A percentile compares a stretch with the other conserved stretches of the same genome.
phyloP scores from a whole-genome alignment of 371 early-diverging fungal genomes.

The Mucor irregularis region DNA sequence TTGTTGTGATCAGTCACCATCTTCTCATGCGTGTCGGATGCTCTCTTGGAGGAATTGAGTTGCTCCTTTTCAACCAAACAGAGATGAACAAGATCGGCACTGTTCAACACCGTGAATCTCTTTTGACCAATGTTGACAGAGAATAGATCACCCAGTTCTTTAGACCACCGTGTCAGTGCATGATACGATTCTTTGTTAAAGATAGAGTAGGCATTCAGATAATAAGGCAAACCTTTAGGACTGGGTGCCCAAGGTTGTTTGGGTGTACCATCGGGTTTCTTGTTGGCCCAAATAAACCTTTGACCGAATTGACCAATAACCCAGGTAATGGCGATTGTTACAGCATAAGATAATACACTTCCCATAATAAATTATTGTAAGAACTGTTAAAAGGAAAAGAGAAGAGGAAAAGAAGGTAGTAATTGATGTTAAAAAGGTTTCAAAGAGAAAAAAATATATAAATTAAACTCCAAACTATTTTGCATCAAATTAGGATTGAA shows the following conservation, averaged over 20 bases:
- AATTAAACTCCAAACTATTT: not conserved
- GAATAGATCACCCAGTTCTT: conserved; percentile 24
- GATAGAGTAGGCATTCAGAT: conserved; percentile 25
- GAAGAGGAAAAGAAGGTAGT: not conserved
- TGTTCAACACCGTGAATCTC: conserved; percentile 37
- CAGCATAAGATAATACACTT: conserved; percentile 5
- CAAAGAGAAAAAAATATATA: not conserved
- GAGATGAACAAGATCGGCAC: conserved; percentile 26
- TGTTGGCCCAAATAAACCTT: conserved; percentile 30
- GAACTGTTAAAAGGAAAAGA: not conserved
- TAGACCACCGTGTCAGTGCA: conserved; percentile 35
- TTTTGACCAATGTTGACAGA: conserved; percentile 38
- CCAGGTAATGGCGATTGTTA: conserved; percentile 9
- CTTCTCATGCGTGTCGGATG: conserved; percentile 30
- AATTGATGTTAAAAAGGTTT: too few species aligned
- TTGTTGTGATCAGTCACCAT: conserved; percentile 38
- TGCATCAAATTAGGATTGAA: conserved; percentile 10
- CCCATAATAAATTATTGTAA: conserved; percentile 1
- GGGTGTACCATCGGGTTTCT: conserved; percentile 35
- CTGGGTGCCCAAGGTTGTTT: conserved; percentile 41
- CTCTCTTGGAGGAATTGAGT: conserved; percentile 28
- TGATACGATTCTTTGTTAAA: conserved; percentile 21
- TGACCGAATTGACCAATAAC: conserved; percentile 9
- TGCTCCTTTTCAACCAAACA: conserved; percentile 39
- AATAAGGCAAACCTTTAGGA: conserved; percentile 25